phyloP scores from a whole-genome alignment of 2,329 filamentous ascomycete species.

The Drechmeria coniospora region DNA sequence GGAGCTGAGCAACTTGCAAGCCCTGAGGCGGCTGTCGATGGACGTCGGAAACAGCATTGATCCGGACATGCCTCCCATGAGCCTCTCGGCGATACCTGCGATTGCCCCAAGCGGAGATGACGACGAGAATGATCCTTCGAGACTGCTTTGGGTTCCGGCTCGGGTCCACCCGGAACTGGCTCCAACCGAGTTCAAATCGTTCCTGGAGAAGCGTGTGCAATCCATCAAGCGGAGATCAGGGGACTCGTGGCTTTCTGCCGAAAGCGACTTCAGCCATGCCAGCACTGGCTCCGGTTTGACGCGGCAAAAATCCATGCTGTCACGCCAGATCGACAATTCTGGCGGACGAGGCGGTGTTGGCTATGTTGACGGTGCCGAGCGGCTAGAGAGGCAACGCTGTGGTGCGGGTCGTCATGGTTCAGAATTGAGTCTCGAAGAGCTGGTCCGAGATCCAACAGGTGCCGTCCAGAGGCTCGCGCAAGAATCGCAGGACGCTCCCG shows the following conservation, averaged over 20 bases:
- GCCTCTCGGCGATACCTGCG: constrained; percentile 53
- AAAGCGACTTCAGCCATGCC: constrained; percentile 33
- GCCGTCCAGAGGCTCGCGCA: constrained; percentile 54
- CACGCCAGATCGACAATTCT: constrained; percentile 70
- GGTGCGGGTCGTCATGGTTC: constrained; percentile 31
- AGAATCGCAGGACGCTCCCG: constrained; percentile 31
- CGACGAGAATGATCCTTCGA: constrained; percentile 75
- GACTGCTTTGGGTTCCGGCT: constrained; percentile 90
- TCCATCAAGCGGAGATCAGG: constrained; percentile 75
- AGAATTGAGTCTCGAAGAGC: constrained; percentile 60
- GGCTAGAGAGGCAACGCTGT: constrained; percentile 55
- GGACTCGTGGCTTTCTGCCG: constrained; percentile 47
- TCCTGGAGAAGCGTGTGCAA: constrained; percentile 84
- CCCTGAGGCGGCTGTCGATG: constrained; percentile 86
- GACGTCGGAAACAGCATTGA: constrained; percentile 62
- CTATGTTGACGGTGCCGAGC: constrained; percentile 73
- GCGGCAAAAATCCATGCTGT: constrained; percentile 92
- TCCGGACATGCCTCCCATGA: constrained; percentile 59
- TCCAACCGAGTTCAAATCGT: constrained; percentile 91
- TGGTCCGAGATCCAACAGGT: constrained; percentile 66
- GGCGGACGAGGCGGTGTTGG: constrained; percentile 40
- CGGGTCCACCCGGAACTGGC: constrained; percentile 88
- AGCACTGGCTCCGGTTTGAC: constrained; percentile 48
- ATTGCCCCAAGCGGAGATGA: constrained; percentile 57
- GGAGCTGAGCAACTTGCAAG: constrained; percentile 83